Percentiles rank a stretch among this genome's conserved stretches.
Evolutionary conservation across 306 rosid species (phyloP).

Genomic region (Pueraria montana): DNA sequence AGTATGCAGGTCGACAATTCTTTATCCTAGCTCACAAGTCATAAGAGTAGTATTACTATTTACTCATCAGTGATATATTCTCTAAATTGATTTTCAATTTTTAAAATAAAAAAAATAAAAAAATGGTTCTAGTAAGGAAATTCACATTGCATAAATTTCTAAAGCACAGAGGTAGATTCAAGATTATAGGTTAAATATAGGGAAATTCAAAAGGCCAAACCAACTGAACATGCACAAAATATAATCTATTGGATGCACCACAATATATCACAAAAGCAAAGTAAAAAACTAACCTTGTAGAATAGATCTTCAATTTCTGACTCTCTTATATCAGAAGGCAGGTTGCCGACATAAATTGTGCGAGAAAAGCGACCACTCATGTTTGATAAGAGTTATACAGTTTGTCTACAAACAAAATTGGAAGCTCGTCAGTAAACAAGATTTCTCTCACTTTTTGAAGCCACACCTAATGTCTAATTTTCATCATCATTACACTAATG

Average conservation of each 20-base stretch:
- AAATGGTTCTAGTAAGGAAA: conserved; percentile 5
- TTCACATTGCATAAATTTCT: conserved; percentile 11
- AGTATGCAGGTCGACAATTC: not conserved
- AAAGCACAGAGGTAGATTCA: not conserved
- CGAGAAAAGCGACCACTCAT: conserved; percentile 99
- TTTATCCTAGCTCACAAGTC: not conserved
- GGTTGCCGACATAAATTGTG: conserved; percentile 97
- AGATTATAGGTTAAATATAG: conserved; percentile 9
- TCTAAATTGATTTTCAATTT: not conserved
- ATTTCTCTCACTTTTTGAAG: conserved; percentile 38
- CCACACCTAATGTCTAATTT: conserved; percentile 50
- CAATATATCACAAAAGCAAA: not conserved
- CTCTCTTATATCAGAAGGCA: conserved; percentile 93
- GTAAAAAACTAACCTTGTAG: conserved; percentile 72
- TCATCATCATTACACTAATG: conserved; percentile 61
- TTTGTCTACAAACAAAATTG: conserved; percentile 62
- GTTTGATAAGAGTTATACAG: conserved; percentile 51
- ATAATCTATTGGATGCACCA: conserved; percentile 12
- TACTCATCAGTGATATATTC: not conserved
- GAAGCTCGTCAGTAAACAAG: conserved; percentile 44
- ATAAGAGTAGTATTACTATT: not conserved
- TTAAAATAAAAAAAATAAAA: not conserved
- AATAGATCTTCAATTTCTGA: conserved; percentile 92
- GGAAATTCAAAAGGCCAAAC: not conserved
- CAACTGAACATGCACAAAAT: not conserved